Base-by-base conservation (phyloP, 208 protist genomes). In the Wallacemonas collosoma region DNA sequence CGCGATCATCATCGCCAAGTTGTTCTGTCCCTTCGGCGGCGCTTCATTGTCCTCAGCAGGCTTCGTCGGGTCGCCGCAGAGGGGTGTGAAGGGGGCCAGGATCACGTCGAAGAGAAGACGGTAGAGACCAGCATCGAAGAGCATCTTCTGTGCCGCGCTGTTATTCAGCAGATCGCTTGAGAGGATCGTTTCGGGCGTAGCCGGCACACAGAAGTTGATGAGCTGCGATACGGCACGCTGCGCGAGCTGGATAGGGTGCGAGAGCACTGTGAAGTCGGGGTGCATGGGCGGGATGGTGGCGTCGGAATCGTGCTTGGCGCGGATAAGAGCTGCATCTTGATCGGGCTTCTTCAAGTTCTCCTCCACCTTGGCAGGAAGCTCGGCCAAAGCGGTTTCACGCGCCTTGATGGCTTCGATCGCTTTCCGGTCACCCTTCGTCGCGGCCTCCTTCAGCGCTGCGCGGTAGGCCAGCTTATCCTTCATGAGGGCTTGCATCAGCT, bases 41-140 rank as follows among this genome's bases (percentile, higher is more conserved):
- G 38, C 35, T 47, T 61, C 65, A 41, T 48, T 15, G 39, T 45
- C 51, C 4, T 57, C 43, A 56, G 41, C 7, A 4, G 57, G 39
- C 57, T 17, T 2, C 11, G 43, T 41, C 60, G 51, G 41, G 61
- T 68, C 61, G 17, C 70, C 14, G n/a, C 70, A 48, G 48, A 91
- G 68, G 14, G 75, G 74, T 48, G 77, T 40, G 63, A 94, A 89
- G 2, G 86, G 91, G 1, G 88, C 77, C 43, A 87, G 54, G n/a
- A 93, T 73, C 2, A 95, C 82, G 36, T 93, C 88, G 57, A 95
- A 83, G 66, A 93, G 38, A 41, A 95, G 83, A 2, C 78, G 83
- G 68, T 93, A 82, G 11, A 94, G 77, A 7, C 78, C 70, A 38
- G 87, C 62, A 38, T 95, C 85, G 72, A 88, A 87, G 44, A 95